Evolutionary conservation across 139 green algal species (phyloP).

Genomic region (Pleodorina starrii): DNA sequence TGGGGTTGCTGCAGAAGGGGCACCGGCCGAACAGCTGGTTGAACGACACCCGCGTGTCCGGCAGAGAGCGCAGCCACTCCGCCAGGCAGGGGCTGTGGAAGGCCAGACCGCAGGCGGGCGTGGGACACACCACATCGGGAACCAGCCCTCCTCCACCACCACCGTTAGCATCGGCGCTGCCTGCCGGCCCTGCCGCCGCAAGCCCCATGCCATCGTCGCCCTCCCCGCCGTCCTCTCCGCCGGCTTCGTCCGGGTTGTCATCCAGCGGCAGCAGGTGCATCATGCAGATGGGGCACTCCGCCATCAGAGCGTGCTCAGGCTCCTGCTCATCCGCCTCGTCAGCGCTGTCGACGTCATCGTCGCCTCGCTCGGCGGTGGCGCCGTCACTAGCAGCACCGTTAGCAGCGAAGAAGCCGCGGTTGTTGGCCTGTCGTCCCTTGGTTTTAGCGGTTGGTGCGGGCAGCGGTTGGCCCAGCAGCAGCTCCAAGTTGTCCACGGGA

Average conservation of each 20-base stretch:
- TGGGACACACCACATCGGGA: slow-evolving; percentile 45
- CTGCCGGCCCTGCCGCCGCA: neutral
- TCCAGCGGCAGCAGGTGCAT: neutral
- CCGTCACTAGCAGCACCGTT: too few relatives aligned
- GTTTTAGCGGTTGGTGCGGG: neutral
- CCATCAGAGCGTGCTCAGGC: neutral
- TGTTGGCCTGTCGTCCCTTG: neutral
- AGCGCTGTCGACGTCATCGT: neutral
- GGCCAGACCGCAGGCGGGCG: slow-evolving; percentile 10
- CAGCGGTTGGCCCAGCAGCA: slow-evolving; percentile 23
- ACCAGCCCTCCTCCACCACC: slow-evolving; percentile 5
- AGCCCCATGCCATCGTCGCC: neutral
- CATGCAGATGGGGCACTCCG: slow-evolving; percentile 13
- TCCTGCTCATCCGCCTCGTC: neutral
- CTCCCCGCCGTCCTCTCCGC: neutral
- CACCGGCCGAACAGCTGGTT: slow-evolving; percentile 68
- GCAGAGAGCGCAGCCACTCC: slow-evolving; percentile 54
- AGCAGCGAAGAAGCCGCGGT: too few relatives aligned
- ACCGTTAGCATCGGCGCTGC: neutral
- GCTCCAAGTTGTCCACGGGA: slow-evolving; percentile 26
- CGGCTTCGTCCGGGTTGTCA: neutral
- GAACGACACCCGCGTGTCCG: slow-evolving; percentile 62
- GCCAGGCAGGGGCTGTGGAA: slow-evolving; percentile 58
- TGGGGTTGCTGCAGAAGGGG: slow-evolving; percentile 66
- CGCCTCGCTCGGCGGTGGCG: too few relatives aligned